A percentile compares a stretch with the other conserved stretches of the same genome.
Evolutionary conservation across 495 filamentous ascomycete species (phyloP).

Genomic region (Echria macrotheca): DNA sequence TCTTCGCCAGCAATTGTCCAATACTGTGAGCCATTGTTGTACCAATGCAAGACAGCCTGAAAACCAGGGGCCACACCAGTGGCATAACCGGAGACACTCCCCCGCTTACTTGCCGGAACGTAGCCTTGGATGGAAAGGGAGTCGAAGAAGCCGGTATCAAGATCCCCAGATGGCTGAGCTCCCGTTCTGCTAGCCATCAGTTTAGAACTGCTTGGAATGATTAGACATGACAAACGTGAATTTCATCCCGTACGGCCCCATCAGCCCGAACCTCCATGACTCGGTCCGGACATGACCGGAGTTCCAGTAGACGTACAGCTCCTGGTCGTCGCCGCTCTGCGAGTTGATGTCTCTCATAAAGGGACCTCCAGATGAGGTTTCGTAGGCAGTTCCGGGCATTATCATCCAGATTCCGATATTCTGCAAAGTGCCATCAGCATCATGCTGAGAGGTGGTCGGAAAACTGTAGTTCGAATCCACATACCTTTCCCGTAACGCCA

Average conservation of each 20-base stretch:
- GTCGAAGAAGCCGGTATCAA: conserved; percentile 52
- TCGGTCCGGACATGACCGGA: conserved; percentile 55
- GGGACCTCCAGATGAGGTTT: conserved; percentile 43
- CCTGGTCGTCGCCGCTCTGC: conserved; percentile 51
- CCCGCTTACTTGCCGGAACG: conserved; percentile 41
- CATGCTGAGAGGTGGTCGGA: too few species aligned
- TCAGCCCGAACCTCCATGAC: conserved; percentile 50
- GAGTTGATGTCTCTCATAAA: conserved; percentile 58
- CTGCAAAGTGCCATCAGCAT: too few species aligned
- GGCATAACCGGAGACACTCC: conserved; percentile 50
- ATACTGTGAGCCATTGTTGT: conserved; percentile 55
- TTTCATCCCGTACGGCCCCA: conserved; percentile 54
- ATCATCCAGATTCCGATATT: conserved; percentile 42
- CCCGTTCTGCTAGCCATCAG: too few species aligned
- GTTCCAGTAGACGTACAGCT: conserved; percentile 61
- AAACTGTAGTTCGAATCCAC: too few species aligned
- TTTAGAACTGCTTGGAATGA: too few species aligned
- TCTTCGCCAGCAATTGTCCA: conserved; percentile 48
- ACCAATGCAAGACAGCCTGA: conserved; percentile 57
- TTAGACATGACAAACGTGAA: too few species aligned
- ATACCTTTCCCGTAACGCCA: conserved; percentile 40
- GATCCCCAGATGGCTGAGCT: conserved; percentile 36
- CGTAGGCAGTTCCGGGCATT: conserved; percentile 35
- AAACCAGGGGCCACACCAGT: conserved; percentile 41
- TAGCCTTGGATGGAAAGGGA: conserved; percentile 49